Evolutionary conservation across 495 filamentous ascomycete species (phyloP), one percentile per base, ranked within the genome.

Genomic region (Aspergillus cavernicola): DNA sequence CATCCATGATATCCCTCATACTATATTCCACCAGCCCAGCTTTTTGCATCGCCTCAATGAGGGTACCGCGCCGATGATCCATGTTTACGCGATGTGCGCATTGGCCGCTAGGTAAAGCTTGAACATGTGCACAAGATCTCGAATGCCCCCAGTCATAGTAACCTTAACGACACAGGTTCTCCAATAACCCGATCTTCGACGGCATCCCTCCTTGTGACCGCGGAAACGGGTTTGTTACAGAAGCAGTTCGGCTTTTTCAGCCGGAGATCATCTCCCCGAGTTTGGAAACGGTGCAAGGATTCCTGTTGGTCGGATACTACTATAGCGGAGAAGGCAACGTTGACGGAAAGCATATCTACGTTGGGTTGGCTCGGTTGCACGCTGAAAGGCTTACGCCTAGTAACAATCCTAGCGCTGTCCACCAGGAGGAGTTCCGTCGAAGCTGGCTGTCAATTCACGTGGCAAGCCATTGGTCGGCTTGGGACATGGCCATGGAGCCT

Each of bases 1-100:
- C n/a, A 62, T 65, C 16, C 62, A 65, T 33, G 58, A 65, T 54
- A 54, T 65, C 35, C 54, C 59, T 13, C 56, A 65, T 50, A 60
- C 59, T 0, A 52, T 65, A 18, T 62, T 65, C 33, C 57, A 65
- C 45, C 54, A 58, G 37, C 42, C 57, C 8, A 58, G 48, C 40
- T 62, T 65, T 36, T 50, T 60, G 40, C 35, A 20, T 33, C 59
- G 49, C n/a, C 38, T 65, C 8, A 31, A 54, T 16, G 43, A 62
- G 13, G 52, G 59, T 23, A 54, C 24, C 39, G 59, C 59, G 18
- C 48, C 55, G 5, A 54, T 49, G 49, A 43, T 59, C 3, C 54
- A 56, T 18, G 48, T 60, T 4, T 60, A 65, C 29, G 57, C 54
- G 5, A 65, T 65, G 56, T 62, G 57, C 40, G 56, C 59, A 29